These are phyloP conservation scores for Camellia sinensis DNA, from an alignment of 148 eudicot genomes.

Conservation along the genomic window DNA sequence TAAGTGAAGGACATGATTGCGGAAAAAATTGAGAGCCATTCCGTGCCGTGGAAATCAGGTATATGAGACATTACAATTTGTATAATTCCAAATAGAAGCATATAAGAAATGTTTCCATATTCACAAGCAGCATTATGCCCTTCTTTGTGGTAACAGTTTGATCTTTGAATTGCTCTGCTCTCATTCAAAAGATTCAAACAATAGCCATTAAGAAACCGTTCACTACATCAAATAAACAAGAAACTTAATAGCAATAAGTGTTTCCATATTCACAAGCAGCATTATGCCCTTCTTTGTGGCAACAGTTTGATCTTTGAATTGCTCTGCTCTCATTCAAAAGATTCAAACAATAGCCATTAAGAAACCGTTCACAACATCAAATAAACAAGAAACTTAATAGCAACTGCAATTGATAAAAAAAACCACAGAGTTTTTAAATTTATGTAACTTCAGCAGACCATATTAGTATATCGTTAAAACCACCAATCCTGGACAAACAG, in stretches of 20 bases:
- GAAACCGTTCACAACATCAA: no score
- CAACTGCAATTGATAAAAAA: background rate
- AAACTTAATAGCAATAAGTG: no score
- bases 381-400: no score
- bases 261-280: slow-evolving; percentile 44
- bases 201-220: no score
- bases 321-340: no score
- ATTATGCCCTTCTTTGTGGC: slow-evolving; percentile 52
- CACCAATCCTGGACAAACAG: no score
- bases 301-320: slow-evolving; percentile 58
- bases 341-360: no score
- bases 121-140: slow-evolving; percentile 54
- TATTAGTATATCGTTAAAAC: no score
- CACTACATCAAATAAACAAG: no score
- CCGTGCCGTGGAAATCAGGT: slow-evolving; percentile 66
- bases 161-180: slow-evolving; percentile 48
- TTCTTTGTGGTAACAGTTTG: slow-evolving; percentile 60
- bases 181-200: no score
- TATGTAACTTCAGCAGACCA: no score
- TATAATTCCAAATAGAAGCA: slow-evolving; percentile 53
- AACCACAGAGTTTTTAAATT: background rate
- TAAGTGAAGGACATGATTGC: slow-evolving; percentile 65
- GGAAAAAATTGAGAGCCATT: slow-evolving; percentile 58
- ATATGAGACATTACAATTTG: slow-evolving; percentile 56
- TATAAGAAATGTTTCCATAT: slow-evolving; percentile 31